Evolutionary conservation across 2,329 filamentous ascomycete genomes (phyloP), one percentile per base, ranked within the genome.

Genomic region (Lasiodiplodia sp.): DNA sequence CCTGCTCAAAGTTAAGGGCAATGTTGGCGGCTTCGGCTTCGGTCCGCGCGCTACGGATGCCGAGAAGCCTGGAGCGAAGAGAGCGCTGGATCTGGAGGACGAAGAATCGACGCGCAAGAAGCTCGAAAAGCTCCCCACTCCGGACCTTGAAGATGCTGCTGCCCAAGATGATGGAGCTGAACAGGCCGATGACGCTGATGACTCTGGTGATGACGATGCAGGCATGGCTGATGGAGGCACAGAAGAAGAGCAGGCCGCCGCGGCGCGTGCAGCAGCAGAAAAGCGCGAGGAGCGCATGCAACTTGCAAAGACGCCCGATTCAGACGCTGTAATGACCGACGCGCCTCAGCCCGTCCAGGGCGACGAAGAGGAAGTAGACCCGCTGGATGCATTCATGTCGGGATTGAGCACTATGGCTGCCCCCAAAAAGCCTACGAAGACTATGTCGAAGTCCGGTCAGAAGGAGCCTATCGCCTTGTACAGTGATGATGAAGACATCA

Each of bases 321-420:
- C 80, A 76, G 85, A 90, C 70, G 73, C 78, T 18, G 68, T 74
- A 55, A 82, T 83, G 78, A 75, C 77, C 70, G 83, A 86, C 70
- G 79, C 78, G 21, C 38, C 49, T 34, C 71, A 74, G 25, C 71
- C 68, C 23, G 71, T 69, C 52, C 70, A 73, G 63, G 71, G 74
- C 57, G 44, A 73, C n/a, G 90, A 93, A 67, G 92, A 94, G 56
- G 88, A 92, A 38, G 82, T 96, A 44, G 96, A 99, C 78, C 93
- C 96, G 8, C 84, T 99, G 47, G 96, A 99, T 82, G 95, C 94
- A n/a, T 99, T 96, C 82, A 99, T 99, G 96, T 91, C 89, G 65
- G 88, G 87, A 70, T 84, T 91, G 62, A 82, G 82, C 3, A 86
- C 88, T 67, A 79, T 79, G 55, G 80, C 82, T 11, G 75, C 78